Percentiles rank a stretch among this genome's conserved stretches.
Evolutionary conservation across 768 basidiomycete species (phyloP).

Genomic region (Mrakia blollopis): DNA sequence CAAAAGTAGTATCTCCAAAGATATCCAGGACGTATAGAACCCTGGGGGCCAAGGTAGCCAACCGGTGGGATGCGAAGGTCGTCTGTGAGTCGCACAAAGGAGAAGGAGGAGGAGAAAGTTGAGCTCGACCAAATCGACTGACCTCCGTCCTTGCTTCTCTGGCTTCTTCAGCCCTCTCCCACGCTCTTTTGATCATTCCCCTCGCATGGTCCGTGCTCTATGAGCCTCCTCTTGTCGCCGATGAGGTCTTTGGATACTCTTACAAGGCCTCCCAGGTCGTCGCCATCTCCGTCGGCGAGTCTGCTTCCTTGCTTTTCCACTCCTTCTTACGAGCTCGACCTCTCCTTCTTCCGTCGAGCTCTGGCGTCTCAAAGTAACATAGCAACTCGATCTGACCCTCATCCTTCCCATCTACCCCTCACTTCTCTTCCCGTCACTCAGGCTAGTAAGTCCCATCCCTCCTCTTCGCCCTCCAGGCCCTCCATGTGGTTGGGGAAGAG

Average conservation of each 20-base stretch:
- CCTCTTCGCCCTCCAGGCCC: background rate
- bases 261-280: constrained; percentile 7
- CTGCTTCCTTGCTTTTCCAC: background rate
- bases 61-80: constrained; percentile 5
- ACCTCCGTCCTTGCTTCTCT: background rate
- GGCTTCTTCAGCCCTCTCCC: constrained; percentile 10
- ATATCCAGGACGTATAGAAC: background rate
- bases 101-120: background rate
- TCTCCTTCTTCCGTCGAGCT: background rate
- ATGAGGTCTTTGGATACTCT: constrained; percentile 23
- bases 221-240: constrained; percentile 4
- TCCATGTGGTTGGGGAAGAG: too few relatives aligned
- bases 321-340: background rate
- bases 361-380: background rate
- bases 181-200: constrained; percentile 12
- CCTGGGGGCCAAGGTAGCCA: background rate
- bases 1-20: constrained; percentile 7
- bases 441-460: background rate
- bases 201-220: constrained; percentile 9
- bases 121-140: background rate
- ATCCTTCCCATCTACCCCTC: background rate
- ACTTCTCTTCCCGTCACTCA: background rate
- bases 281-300: constrained; percentile 19
- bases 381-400: background rate
- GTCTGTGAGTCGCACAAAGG: constrained; percentile 9